A percentile compares a stretch with the other conserved stretches of the same genome.
phyloP scores from a whole-genome alignment of 306 rosid genomes.

The Castanopsis chinensis region DNA sequence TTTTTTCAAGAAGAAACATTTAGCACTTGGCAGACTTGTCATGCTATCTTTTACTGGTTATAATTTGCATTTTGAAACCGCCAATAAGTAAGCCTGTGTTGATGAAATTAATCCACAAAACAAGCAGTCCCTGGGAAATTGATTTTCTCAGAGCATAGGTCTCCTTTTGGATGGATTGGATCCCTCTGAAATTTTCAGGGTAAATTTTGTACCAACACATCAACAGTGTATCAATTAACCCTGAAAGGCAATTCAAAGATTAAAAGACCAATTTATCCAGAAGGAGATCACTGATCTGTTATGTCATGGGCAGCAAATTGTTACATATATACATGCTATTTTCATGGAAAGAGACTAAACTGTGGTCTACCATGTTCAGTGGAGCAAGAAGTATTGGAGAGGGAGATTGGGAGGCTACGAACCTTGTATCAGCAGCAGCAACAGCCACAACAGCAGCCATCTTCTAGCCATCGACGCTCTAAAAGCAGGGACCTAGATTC shows the following conservation, averaged over 20 bases:
- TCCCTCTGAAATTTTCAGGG: not conserved
- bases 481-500: constrained; percentile 94
- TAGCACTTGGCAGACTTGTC: not conserved
- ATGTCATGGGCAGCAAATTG: not conserved
- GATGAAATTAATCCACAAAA: not conserved
- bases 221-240: not conserved
- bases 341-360: constrained; percentile 34
- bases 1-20: not conserved
- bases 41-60: not conserved
- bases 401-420: constrained; percentile 92
- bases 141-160: not conserved
- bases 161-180: not conserved
- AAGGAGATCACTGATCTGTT: not conserved
- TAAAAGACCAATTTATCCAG: not conserved
- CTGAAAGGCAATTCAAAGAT: not conserved
- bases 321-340: not conserved
- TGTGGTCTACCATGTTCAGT: constrained; percentile 52
- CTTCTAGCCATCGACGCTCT: constrained; percentile 73
- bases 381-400: constrained; percentile 99
- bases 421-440: constrained; percentile 67
- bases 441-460: constrained; percentile 55
- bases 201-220: not conserved
- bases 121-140: not conserved
- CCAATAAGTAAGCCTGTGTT: not conserved
- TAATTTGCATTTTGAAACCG: not conserved